A percentile compares a stretch with the other conserved stretches of the same genome.
phyloP scores from a whole-genome alignment of 495 filamentous ascomycete genomes.

The Pseudomonodictys pantanalensis region DNA sequence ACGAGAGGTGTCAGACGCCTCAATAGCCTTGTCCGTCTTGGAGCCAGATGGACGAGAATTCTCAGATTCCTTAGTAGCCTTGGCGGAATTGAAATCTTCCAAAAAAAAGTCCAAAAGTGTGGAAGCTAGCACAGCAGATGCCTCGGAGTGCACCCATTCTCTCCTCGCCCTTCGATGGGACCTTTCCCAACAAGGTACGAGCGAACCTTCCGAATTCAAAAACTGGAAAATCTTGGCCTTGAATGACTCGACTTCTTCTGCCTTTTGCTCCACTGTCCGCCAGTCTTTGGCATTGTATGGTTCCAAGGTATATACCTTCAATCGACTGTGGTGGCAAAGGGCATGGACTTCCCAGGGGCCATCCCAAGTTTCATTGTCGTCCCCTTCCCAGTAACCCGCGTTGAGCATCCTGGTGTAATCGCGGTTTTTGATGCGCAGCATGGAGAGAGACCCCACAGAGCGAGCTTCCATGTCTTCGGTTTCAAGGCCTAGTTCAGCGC shows the following conservation, averaged over 20 bases:
- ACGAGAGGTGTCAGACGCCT: too few relatives aligned
- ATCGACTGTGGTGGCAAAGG: slow-evolving; percentile 10
- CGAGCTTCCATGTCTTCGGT: background rate
- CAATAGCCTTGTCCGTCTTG: too few relatives aligned
- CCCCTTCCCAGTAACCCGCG: background rate
- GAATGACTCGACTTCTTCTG: slow-evolving; percentile 1
- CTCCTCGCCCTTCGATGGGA: background rate
- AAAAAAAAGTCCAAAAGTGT: slow-evolving; percentile 4
- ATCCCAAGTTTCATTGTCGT: background rate
- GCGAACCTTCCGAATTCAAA: slow-evolving; percentile 3
- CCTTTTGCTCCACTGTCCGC: background rate
- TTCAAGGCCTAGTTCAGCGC: slow-evolving; percentile 3
- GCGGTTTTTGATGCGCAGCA: slow-evolving; percentile 2
- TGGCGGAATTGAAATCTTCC: background rate
- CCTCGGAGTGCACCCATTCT: slow-evolving; percentile 9
- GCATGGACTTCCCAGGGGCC: slow-evolving; percentile 17
- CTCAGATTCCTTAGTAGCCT: background rate
- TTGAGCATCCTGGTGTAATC: slow-evolving; percentile 10
- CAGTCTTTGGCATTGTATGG: background rate
- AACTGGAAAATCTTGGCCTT: slow-evolving; percentile 8
- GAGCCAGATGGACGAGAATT: too few relatives aligned
- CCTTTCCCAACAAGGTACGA: slow-evolving; percentile 13
- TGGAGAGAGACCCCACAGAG: background rate
- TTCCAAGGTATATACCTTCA: background rate
- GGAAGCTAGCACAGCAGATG: slow-evolving; percentile 6